Percentiles rank a stretch among this genome's conserved stretches.
Conservation (phyloP, 495 filamentous ascomycete species). For the Neurospora sp. region DNA sequence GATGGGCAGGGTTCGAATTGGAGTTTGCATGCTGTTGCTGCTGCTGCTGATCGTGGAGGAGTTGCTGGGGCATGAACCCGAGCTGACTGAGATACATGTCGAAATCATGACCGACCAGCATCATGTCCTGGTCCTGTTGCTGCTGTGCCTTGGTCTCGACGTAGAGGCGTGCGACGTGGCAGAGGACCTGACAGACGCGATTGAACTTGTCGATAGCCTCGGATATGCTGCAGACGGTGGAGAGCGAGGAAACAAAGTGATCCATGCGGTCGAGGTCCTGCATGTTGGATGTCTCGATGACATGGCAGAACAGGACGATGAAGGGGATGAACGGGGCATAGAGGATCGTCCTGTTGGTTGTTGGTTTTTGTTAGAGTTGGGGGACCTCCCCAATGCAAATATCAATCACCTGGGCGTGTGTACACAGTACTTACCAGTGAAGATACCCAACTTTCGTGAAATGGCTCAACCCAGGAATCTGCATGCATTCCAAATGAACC, state of each 20-base stretch:
- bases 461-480: slow-evolving; percentile 35
- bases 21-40: background rate
- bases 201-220: slow-evolving; percentile 49
- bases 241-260: slow-evolving; percentile 48
- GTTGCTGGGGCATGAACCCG: slow-evolving; percentile 44
- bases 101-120: slow-evolving; percentile 48
- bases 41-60: slow-evolving; percentile 1
- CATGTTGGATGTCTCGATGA: slow-evolving; percentile 41
- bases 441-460: slow-evolving; percentile 47
- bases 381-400: background rate
- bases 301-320: slow-evolving; percentile 61
- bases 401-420: background rate
- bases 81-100: slow-evolving; percentile 55
- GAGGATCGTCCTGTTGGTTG: slow-evolving; percentile 45
- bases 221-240: slow-evolving; percentile 39
- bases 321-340: slow-evolving; percentile 59
- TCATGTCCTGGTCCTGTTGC: slow-evolving; percentile 34
- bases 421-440: slow-evolving; percentile 41
- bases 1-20: background rate
- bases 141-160: slow-evolving; percentile 47
- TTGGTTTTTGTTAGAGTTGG: background rate
- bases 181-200: slow-evolving; percentile 50
- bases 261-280: slow-evolving; percentile 43
- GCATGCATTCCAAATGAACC: slow-evolving; percentile 43
- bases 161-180: slow-evolving; percentile 52